These are phyloP conservation scores for Erythrobasidium yunnanense DNA, from an alignment of 768 basidiomycete species.

Conservation along the genomic window DNA sequence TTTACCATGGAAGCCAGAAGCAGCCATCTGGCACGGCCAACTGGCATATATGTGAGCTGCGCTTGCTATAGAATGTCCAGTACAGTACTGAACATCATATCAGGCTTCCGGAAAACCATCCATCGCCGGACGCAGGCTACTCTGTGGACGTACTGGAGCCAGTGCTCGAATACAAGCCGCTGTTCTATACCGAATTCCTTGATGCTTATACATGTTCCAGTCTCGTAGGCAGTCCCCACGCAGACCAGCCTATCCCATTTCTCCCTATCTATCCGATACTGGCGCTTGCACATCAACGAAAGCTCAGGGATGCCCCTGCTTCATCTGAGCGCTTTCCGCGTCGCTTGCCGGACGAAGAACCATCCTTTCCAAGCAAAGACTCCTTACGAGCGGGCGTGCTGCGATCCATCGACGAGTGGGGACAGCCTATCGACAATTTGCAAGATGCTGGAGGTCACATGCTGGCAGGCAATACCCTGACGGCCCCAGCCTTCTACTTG, in stretches of 20 bases:
- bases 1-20: not conserved
- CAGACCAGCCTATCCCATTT: not conserved
- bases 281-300: not conserved
- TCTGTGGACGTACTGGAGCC: constrained; percentile 18
- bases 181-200: too few relatives aligned
- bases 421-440: not conserved
- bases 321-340: constrained; percentile 1
- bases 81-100: not conserved
- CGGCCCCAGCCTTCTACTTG: constrained; percentile 2
- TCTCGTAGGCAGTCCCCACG: not conserved
- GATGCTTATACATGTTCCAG: constrained; percentile 7
- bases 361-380: constrained; percentile 13
- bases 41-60: not conserved
- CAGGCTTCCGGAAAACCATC: constrained; percentile 10
- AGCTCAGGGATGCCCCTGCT: constrained; percentile 4
- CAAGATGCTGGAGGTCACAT: not conserved
- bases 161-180: constrained; percentile 10
- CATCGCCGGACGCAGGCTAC: constrained; percentile 6
- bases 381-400: not conserved
- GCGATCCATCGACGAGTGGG: not conserved
- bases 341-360: not conserved
- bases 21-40: constrained; percentile 7
- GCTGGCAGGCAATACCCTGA: not conserved
- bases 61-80: not conserved
- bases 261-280: not conserved